phyloP scores from a whole-genome alignment of 257 asterid genomes.

The Solanum phureja region DNA sequence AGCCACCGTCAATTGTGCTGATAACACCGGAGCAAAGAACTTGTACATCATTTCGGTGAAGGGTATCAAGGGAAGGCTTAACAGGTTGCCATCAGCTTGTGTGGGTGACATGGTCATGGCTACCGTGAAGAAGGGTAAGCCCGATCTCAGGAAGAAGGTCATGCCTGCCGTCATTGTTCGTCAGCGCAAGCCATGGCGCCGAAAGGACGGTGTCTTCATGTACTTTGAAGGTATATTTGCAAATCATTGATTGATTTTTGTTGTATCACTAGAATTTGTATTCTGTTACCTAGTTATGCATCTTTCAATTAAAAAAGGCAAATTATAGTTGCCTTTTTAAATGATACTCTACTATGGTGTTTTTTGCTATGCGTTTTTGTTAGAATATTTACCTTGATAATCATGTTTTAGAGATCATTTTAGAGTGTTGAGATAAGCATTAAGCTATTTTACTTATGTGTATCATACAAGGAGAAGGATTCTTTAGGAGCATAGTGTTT shows the following conservation, averaged over 20 bases:
- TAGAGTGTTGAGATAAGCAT: not conserved
- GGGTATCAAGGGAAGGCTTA: conserved; percentile 55
- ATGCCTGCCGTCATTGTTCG: conserved; percentile 78
- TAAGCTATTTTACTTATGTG: not conserved
- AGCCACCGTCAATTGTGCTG: conserved; percentile 66
- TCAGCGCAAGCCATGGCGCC: conserved; percentile 75
- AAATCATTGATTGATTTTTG: not conserved
- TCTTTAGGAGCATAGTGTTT: not conserved
- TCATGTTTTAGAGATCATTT: not conserved
- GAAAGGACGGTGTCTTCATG: conserved; percentile 78
- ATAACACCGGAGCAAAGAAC: conserved; percentile 65
- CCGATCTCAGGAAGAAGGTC: conserved; percentile 65
- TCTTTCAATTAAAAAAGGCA: not conserved
- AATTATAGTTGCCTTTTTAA: not conserved
- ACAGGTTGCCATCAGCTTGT: conserved; percentile 60
- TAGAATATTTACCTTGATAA: not conserved
- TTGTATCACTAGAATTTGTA: not conserved
- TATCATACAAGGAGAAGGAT: not conserved
- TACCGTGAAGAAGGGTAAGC: conserved; percentile 67
- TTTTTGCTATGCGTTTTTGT: not conserved
- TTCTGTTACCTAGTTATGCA: not conserved
- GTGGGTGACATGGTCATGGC: conserved; percentile 78
- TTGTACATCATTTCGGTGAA: conserved; percentile 62
- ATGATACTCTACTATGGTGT: not conserved
- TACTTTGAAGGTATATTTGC: conserved; percentile 43